phyloP scores from a whole-genome alignment of 1,139 yeast genomes.

The Saccharomyces pastorianus region DNA sequence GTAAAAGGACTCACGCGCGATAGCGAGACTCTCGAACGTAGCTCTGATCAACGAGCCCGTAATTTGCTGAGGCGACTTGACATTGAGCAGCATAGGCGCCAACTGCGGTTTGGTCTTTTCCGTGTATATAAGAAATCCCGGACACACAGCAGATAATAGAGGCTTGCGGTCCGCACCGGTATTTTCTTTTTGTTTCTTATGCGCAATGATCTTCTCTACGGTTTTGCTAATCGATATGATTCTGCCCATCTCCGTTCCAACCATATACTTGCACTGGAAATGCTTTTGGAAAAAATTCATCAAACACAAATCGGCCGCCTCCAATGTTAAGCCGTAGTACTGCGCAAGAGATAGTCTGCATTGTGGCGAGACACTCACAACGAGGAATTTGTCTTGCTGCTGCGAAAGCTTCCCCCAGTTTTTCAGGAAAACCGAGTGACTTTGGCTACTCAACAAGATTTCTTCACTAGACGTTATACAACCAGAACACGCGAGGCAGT shows the following conservation, averaged over 20 bases:
- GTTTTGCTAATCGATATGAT: conserved; percentile 58
- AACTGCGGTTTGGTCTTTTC: conserved; percentile 91
- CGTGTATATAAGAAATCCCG: conserved; percentile 94
- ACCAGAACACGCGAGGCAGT: conserved; percentile 94
- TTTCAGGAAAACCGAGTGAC: conserved; percentile 67
- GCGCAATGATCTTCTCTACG: conserved; percentile 40
- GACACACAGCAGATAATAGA: conserved; percentile 64
- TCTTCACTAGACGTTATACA: conserved; percentile 97
- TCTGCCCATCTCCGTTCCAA: conserved; percentile 81
- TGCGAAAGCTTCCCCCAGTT: conserved; percentile 39
- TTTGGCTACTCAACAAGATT: conserved; percentile 81
- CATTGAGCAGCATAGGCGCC: conserved; percentile 51
- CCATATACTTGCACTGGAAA: conserved; percentile 66
- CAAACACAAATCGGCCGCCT: conserved; percentile 53
- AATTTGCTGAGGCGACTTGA: conserved; percentile 88
- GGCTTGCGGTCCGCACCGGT: conserved; percentile 10
- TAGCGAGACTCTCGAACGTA: conserved; percentile 39
- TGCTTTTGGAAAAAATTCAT: conserved; percentile 48
- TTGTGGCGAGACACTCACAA: conserved; percentile 80
- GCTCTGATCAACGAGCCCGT: conserved; percentile 70
- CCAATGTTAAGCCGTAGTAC: conserved; percentile 50
- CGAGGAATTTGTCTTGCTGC: conserved; percentile 40
- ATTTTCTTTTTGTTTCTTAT: conserved; percentile 19
- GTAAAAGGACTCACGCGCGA: conserved; percentile 42
- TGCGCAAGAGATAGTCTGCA: conserved; percentile 73